Evolutionary conservation across 495 filamentous ascomycete genomes (phyloP), one percentile per base, ranked within the genome.

Genomic region (Cetradonia linearis): DNA sequence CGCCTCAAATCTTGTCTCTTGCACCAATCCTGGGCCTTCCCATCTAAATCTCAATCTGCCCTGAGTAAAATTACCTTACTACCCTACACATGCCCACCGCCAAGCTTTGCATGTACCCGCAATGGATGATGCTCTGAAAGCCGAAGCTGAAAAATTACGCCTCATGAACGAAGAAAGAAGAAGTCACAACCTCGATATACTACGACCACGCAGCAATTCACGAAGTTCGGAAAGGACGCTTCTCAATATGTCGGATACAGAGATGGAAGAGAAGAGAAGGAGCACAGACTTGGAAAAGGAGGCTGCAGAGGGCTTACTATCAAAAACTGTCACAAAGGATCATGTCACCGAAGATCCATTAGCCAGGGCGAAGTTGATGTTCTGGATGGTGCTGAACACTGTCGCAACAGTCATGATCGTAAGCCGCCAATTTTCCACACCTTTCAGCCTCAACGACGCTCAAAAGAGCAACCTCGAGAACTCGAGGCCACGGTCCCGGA

Each of bases 371-470:
- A 67, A 67, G 36, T 34, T 67, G 46, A 18, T 62, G 11, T 55
- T 63, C 37, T 68, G 66, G 66, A 66, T 68, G 63, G 31, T 47
- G 36, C 16, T 68, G 28, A 68, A 68, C 31, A 68, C 66, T 48
- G 1, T 68, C 5, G 66, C 66, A 20, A 68, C 66, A n/a, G 62
- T 68, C 31, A 59, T 59, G 30, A 68, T 68, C 30, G 66, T 68
- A 63, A 61, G 63, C 30, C 46, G 16, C 54, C 55, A 1, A 14
- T 36, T 14, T 23, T 27, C 37, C 4, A n/a, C 9, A 18, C 11
- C 34, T 1, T 33, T 6, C 4, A 36, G 49, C 16, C 1, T 4
- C 30, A 28, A 52, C 49, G 20, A 50, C 40, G 37, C 56, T 50
- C 36, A 46, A 42, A 6, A 27, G n/a, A 4, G 25, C 27, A 55